Percentiles rank a stretch among this genome's conserved stretches.
Evolutionary conservation across 257 asterid species (phyloP).

Genomic region (Eustoma russellianum): DNA sequence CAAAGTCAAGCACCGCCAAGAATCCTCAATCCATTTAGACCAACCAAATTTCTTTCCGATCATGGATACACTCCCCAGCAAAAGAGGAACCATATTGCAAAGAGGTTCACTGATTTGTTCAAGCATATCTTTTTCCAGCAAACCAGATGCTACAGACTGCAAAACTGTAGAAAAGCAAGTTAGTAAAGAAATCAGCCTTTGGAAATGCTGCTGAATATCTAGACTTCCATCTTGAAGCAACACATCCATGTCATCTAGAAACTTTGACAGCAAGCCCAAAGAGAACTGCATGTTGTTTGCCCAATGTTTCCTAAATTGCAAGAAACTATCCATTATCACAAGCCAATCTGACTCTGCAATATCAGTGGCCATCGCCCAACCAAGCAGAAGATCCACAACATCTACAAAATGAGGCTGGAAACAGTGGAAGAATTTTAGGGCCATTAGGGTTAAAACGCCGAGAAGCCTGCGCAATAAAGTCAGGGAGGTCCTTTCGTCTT

Average conservation of each 20-base stretch:
- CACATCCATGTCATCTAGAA: constrained; percentile 91
- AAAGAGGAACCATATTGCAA: constrained; percentile 72
- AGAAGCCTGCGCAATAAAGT: constrained; percentile 68
- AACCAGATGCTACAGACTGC: constrained; percentile 95
- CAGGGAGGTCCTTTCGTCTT: constrained; percentile 93
- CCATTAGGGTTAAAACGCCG: constrained; percentile 60
- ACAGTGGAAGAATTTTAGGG: constrained; percentile 81
- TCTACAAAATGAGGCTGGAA: constrained; percentile 96
- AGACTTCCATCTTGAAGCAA: constrained; percentile 84
- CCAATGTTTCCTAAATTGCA: constrained; percentile 98
- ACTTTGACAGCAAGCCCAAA: constrained; percentile 77
- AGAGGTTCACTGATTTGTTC: constrained; percentile 81
- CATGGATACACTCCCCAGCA: constrained; percentile 69
- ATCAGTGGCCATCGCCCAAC: constrained; percentile 95
- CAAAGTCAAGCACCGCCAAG: constrained; percentile 98
- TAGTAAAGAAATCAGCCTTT: constrained; percentile 65
- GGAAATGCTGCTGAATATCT: constrained; percentile 75
- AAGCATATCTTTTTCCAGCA: constrained; percentile 83
- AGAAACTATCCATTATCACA: constrained; percentile 88
- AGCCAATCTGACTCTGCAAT: constrained; percentile 65
- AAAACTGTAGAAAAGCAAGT: constrained; percentile 87
- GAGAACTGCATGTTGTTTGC: constrained; percentile 95
- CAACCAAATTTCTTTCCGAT: constrained; percentile 91
- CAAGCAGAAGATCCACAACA: constrained; percentile 93
- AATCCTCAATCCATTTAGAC: constrained; percentile 92